Evolutionary conservation across 257 asterid species (phyloP).

Genomic region (Galeopsis tetrahit): DNA sequence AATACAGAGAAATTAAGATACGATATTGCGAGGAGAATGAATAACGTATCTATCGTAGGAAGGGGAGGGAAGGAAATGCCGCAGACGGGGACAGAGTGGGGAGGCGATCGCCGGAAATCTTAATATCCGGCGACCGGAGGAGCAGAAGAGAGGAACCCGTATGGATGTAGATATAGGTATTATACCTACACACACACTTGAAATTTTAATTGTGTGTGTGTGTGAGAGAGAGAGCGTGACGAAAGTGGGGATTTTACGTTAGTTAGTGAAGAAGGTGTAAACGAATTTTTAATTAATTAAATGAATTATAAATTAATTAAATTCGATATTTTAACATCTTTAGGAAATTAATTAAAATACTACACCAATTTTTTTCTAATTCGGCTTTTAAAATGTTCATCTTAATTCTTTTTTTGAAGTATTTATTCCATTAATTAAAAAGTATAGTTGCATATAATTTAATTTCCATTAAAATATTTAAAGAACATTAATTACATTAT

Average conservation of each 20-base stretch:
- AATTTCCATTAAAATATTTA: too few species aligned
- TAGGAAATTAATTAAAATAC: neutral
- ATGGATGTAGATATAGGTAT: conserved; percentile 15
- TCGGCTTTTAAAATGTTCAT: too few species aligned
- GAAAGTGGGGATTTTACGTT: conserved; percentile 30
- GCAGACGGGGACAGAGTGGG: conserved; percentile 3
- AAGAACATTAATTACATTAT: too few species aligned
- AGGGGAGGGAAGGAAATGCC: conserved; percentile 11
- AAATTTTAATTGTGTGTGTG: conserved; percentile 8
- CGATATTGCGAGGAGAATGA: neutral
- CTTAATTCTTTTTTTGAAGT: too few species aligned
- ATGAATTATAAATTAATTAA: conserved; percentile 14
- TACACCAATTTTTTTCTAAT: neutral
- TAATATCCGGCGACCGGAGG: conserved; percentile 48
- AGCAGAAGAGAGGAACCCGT: conserved; percentile 25
- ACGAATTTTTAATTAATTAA: neutral
- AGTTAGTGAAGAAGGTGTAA: neutral
- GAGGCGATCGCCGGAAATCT: conserved; percentile 47
- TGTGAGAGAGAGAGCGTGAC: conserved; percentile 15
- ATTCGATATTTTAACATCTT: conserved; percentile 20
- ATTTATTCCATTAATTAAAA: neutral
- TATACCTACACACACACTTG: conserved; percentile 9
- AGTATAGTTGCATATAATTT: too few species aligned
- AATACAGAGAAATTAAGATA: neutral
- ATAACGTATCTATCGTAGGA: conserved; percentile 14